phyloP scores from a whole-genome alignment of 805 yeast species.

The Lipomyces sp. region DNA sequence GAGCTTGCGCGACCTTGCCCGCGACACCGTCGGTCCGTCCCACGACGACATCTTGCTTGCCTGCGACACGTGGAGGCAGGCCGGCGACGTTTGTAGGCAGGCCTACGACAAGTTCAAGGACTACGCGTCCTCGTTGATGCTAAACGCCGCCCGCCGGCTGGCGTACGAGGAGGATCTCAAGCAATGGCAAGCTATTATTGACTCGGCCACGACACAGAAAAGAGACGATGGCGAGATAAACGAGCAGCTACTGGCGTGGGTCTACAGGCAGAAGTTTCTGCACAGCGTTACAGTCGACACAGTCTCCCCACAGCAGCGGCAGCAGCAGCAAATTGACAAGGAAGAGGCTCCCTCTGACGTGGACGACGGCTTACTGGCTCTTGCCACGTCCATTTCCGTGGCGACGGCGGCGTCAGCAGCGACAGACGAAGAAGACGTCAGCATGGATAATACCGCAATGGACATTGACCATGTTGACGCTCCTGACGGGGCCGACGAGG shows the following conservation, averaged over 20 bases:
- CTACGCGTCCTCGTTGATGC: constrained; percentile 1
- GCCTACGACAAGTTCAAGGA: constrained; percentile 4
- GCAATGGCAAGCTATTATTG: constrained; percentile 3
- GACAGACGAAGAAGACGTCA: no score
- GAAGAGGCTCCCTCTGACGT: no score
- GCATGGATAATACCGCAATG: no score
- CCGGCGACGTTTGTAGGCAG: neutral
- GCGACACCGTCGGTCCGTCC: neutral
- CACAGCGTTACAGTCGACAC: constrained; percentile 2
- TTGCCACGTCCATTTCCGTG: no score
- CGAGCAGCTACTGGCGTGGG: constrained; percentile 11
- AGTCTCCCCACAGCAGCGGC: no score
- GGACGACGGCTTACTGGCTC: no score
- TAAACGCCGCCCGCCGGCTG: constrained; percentile 3
- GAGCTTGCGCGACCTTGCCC: neutral
- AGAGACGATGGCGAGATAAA: constrained; percentile 7
- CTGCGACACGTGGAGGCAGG: neutral
- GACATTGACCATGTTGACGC: no score
- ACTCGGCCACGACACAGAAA: neutral
- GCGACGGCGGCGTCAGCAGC: no score
- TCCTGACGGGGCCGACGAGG: no score
- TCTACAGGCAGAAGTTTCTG: constrained; percentile 13
- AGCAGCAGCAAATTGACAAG: no score
- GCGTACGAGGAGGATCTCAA: constrained; percentile 12
- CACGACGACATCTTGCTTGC: constrained; percentile 5